Percentiles rank a stretch among this genome's conserved stretches.
Conservation (phyloP, 2,329 filamentous ascomycete genomes). For the Aspergillus sp. region DNA sequence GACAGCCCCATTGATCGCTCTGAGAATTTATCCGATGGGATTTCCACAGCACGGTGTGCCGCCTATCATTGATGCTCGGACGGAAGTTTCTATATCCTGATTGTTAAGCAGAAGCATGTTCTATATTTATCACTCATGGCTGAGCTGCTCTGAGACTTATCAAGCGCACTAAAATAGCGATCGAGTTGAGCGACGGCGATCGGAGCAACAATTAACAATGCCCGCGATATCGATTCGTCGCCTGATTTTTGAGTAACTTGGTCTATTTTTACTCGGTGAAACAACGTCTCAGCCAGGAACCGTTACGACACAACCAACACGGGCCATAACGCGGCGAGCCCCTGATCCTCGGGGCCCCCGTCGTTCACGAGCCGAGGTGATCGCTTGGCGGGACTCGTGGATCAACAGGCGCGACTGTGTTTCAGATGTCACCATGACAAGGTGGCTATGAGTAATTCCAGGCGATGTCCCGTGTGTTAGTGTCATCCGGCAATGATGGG, state of each 20-base stretch:
- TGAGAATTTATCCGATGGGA: too few species aligned
- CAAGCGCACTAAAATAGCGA: neutral
- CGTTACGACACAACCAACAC: neutral
- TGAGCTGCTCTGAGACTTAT: too few species aligned
- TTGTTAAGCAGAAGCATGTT: too few species aligned
- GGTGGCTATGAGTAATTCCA: constrained; percentile 1
- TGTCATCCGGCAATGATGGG: neutral
- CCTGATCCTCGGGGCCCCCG: neutral
- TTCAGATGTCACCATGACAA: constrained; percentile 4
- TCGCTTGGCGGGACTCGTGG: neutral
- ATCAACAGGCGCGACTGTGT: neutral
- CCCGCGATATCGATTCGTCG: neutral
- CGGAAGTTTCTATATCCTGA: too few species aligned
- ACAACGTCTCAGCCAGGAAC: neutral
- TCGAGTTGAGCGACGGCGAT: neutral
- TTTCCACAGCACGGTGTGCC: too few species aligned
- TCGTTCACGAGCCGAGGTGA: neutral
- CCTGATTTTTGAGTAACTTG: neutral
- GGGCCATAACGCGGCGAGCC: neutral
- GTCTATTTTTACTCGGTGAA: neutral
- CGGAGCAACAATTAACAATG: neutral
- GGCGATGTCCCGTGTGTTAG: neutral
- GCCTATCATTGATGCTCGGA: too few species aligned
- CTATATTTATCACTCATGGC: too few species aligned
- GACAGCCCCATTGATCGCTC: too few species aligned